These are phyloP conservation scores for Puccinia horiana DNA, from an alignment of 1,284 basidiomycete genomes.

Conservation along the genomic window DNA sequence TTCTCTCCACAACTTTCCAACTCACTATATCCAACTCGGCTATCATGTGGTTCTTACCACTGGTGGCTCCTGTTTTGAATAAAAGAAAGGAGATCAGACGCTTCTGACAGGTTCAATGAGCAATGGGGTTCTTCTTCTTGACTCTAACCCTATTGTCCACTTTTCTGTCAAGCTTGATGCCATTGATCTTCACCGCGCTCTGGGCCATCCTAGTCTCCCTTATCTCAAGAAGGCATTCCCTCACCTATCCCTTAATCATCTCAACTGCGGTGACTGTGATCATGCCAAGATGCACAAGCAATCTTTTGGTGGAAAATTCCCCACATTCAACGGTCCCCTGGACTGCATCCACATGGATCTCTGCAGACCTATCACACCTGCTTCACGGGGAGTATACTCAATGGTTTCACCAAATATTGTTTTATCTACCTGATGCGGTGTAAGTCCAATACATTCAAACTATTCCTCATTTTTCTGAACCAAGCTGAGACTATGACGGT, in stretches of 20 bases:
- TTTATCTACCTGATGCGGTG: neutral
- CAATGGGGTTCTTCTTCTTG: neutral
- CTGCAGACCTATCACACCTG: neutral
- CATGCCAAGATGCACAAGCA: too few species aligned
- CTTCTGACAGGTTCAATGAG: neutral
- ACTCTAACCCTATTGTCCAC: neutral
- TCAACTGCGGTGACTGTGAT: neutral
- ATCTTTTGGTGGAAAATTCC: neutral
- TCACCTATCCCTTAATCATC: neutral
- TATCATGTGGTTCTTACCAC: neutral
- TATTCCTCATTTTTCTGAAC: neutral
- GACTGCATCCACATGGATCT: conserved; percentile 23
- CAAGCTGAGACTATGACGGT: neutral
- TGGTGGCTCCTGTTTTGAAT: neutral
- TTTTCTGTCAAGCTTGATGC: too few species aligned
- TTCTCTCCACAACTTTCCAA: too few species aligned
- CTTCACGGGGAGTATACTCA: too few species aligned
- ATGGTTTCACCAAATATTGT: neutral
- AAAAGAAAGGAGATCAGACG: neutral
- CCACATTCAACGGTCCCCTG: neutral
- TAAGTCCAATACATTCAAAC: neutral
- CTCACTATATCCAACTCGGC: neutral
- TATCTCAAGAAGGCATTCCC: neutral
- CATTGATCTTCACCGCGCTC: neutral
- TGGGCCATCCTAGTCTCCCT: neutral